Base-by-base conservation (phyloP, 306 rosid species). In the Cicer bijugum region DNA sequence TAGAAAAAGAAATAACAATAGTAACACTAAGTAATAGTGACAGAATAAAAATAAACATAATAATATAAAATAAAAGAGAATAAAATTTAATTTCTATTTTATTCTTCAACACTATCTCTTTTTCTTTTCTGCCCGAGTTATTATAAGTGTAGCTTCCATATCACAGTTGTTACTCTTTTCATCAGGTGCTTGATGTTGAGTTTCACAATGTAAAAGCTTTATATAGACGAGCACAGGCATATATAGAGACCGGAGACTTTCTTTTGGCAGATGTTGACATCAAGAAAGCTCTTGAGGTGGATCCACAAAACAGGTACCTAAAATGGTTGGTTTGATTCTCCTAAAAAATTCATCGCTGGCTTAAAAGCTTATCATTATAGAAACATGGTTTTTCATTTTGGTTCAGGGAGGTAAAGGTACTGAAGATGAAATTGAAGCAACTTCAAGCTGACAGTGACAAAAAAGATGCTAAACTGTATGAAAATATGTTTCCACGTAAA, bases 231-330 rank as follows among this genome's bases (percentile, higher is more conserved):
- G 89, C 93, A 6, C 89, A 90, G 42, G 91, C 92, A 11, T 83
- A 76, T 53, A 69, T 86, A 72, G 89, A 85, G 79, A 67, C 75
- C 57, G 84, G 73, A 16, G 89, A 90, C 77, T 81, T 80, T 64
- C 74, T 83, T 37, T 85, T 73, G 50, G 91, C 93, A 37, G 89
- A 85, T 66, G 43, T 78, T 28, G 93, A 90, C 79, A 76, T 90
- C 78, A 88, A 88, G 83, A 85, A 82, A 82, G 96, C 87, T 80
- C 93, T 90, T 60, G 89, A 78, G 84, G 79, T 64, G 50, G 96
- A 90, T 71, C 88, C 96, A 14, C 75, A 82, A 17, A 86, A 88
- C 69, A 86, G 88, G 96, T 88, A 83, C 43, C 9, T 59, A 38
- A 69, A 68, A 46, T 45, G 28, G 46, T 60, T 73, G 42, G 65